These are phyloP conservation scores for Globomyces pollinis-pini DNA, from an alignment of 192 early-diverging fungal species.

Conservation along the genomic window DNA sequence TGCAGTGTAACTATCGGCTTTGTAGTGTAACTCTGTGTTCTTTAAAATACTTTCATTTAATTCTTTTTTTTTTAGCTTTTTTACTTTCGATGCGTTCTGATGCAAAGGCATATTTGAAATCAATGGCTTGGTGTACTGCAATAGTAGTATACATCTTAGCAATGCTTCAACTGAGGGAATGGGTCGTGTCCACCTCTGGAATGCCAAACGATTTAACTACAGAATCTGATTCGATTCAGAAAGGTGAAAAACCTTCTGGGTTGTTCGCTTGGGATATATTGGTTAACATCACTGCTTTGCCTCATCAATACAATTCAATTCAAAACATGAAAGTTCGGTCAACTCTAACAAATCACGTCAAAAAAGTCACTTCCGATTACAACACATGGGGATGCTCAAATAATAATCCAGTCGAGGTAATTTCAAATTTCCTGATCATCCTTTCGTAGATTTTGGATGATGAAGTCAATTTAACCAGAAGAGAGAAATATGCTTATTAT, in stretches of 20 bases:
- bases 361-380: background rate
- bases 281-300: background rate
- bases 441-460: constrained; percentile 12
- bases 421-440: constrained; percentile 7
- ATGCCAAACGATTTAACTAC: too few relatives aligned
- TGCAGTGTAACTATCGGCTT: too few relatives aligned
- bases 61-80: too few relatives aligned
- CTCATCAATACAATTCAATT: background rate
- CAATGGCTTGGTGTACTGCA: too few relatives aligned
- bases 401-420: background rate
- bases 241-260: background rate
- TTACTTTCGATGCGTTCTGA: too few relatives aligned
- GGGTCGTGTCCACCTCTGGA: too few relatives aligned
- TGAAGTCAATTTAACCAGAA: constrained; percentile 6
- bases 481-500: background rate
- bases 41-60: too few relatives aligned
- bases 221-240: too few relatives aligned
- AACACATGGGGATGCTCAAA: background rate
- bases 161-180: too few relatives aligned
- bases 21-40: too few relatives aligned
- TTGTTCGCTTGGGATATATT: background rate
- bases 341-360: background rate
- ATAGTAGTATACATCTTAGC: too few relatives aligned
- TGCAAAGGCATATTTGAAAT: too few relatives aligned
- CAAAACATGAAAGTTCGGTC: background rate